Percentiles rank a stretch among this genome's conserved stretches.
Evolutionary conservation across 2,329 filamentous ascomycete genomes (phyloP).

Genomic region (Alternaria sp.): DNA sequence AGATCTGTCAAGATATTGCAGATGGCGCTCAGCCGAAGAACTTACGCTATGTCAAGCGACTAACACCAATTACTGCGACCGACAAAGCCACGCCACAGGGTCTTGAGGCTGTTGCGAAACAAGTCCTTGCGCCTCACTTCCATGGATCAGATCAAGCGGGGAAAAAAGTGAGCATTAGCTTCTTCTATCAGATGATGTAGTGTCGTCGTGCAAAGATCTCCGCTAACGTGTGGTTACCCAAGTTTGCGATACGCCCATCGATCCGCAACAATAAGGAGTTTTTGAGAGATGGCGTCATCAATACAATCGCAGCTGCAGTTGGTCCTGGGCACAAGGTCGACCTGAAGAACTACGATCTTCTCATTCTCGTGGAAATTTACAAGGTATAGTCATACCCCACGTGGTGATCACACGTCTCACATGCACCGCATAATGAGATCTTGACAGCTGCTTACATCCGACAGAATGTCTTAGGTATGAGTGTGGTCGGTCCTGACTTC

Average conservation of each 20-base stretch:
- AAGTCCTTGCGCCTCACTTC: slow-evolving; percentile 70
- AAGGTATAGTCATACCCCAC: slow-evolving; percentile 64
- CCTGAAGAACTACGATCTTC: slow-evolving; percentile 76
- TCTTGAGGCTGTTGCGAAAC: slow-evolving; percentile 67
- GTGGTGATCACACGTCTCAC: slow-evolving; percentile 10
- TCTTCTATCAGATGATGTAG: slow-evolving; percentile 12
- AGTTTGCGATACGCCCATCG: slow-evolving; percentile 87
- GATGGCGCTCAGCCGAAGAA: slow-evolving; percentile 58
- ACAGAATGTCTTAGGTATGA: slow-evolving; percentile 78
- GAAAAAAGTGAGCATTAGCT: slow-evolving; percentile 57
- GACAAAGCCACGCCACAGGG: slow-evolving; percentile 73
- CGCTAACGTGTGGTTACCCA: slow-evolving; percentile 23
- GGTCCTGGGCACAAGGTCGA: slow-evolving; percentile 75
- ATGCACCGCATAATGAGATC: slow-evolving; percentile 5
- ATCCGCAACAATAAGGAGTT: slow-evolving; percentile 75
- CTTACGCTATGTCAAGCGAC: slow-evolving; percentile 64
- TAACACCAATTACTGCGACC: slow-evolving; percentile 65
- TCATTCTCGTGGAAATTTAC: slow-evolving; percentile 81
- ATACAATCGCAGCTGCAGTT: slow-evolving; percentile 70
- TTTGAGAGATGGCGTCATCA: slow-evolving; percentile 72
- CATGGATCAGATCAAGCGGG: slow-evolving; percentile 56
- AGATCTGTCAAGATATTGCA: slow-evolving; percentile 63
- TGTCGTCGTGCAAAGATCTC: slow-evolving; percentile 11
- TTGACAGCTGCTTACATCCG: slow-evolving; percentile 25
- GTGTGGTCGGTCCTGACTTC: slow-evolving; percentile 77